Evolutionary conservation across 2,329 filamentous ascomycete genomes (phyloP), one percentile per base, ranked within the genome.

Genomic region (Dactylellina sp.): DNA sequence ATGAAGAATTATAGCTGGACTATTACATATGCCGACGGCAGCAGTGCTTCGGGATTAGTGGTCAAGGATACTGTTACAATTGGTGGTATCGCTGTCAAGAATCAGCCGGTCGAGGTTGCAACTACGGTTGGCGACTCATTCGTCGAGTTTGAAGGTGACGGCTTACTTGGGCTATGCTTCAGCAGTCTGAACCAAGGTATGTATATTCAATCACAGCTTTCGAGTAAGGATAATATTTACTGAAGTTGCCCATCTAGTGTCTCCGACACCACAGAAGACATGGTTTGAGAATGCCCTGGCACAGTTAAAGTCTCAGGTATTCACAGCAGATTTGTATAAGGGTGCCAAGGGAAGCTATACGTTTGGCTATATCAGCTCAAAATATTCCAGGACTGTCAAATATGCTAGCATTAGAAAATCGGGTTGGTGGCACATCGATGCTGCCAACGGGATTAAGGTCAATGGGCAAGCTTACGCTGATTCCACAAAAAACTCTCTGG

Each of bases 211-310:
- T 90, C 52, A 11, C 6, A 28, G 18, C 55, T 28, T 47, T 35
- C 24, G 9, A 14, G 24, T 20, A 6, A 42, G 7, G n/a, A 7
- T 16, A 44, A 35, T 89, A 79, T 86, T 85, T 70, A 35, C 83
- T 90, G 80, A 91, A 90, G 79, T 42, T 2, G 7, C 5, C 88
- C 86, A 1, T 85, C 5, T 52, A 63, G 66, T 91, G 70, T 79
- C 84, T 79, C 89, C 89, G 0, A 82, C 84, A 16, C 82, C 84
- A 75, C 88, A 90, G 77, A 89, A 88, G 81, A 92, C 89, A 14
- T 92, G 91, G 81, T 91, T 92, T 79, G 89, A 91, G 78, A 92
- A 90, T 79, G 83, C 90, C 76, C 85, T 86, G 80, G 75, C 81
- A 16, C 81, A 62, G 20, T 81, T 85, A 9, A 80, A 81, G 16